Base-by-base conservation (phyloP, 352 stramenopile genomes). In the Blastocystis sp. region DNA sequence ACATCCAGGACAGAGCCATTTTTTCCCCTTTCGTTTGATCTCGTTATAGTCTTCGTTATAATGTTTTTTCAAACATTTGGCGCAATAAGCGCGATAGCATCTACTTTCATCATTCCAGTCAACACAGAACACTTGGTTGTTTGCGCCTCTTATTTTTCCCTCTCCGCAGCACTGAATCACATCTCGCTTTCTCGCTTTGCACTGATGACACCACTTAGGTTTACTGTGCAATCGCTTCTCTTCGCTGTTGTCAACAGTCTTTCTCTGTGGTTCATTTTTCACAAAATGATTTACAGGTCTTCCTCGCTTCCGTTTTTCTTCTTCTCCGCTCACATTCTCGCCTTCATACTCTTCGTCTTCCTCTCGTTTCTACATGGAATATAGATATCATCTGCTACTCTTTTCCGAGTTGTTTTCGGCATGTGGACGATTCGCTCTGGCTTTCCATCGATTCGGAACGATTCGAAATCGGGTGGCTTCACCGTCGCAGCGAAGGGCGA, bases 181-280 rank as follows among this genome's bases (percentile, higher is more conserved):
- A 89, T 89, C 78, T 24, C 78, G 53, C 41, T 89, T 89, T 41
- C 56, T 39, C 34, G 78, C 78, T 43, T 89, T 89, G 47, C 78
- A 89, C 41, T 89, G 78, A 43, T 89, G 78, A 55, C 78, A 89
- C 78, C 78, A 89, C 66, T 89, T 89, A 18, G 73, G 53, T 65
- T 85, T 85, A 18, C 20, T 26, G 45, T 66, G 20, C 2, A 18
- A 8, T 16, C 53, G 13, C 55, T 50, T 66, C 39, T 85, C 73
- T 16, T 66, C 73, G 8, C 20, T 4, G n/a, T 78, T 24, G 5
- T 45, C 73, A 7, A 53, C 13, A 39, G 34, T 26, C 47, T 85
- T 85, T 20, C 50, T 65, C 73, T 85, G 47, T 26, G 5, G 16
- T 26, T 68, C 73, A 85, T 41, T 50, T 37, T 6, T 39, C 65